phyloP scores from a whole-genome alignment of 345 rosid genomes.

The Anacardium occidentale region DNA sequence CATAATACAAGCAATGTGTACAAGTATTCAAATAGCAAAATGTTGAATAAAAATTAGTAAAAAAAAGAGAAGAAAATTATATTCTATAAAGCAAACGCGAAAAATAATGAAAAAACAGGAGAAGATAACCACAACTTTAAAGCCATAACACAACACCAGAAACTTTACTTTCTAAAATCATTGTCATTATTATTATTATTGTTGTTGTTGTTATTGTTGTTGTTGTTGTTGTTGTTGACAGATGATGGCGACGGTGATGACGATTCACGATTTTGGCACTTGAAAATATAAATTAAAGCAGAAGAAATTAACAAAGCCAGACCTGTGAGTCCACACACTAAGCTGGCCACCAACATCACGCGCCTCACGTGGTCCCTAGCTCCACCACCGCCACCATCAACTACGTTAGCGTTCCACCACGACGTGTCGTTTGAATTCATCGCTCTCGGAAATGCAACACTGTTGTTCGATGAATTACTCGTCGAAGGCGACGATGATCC shows the following conservation, averaged over 20 bases:
- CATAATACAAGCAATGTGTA: too few relatives aligned
- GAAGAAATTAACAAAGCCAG: slow-evolving; percentile 48
- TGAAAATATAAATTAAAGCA: slow-evolving; percentile 39
- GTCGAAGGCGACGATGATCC: slow-evolving; percentile 24
- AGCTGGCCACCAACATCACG: slow-evolving; percentile 62
- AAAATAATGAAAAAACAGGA: too few relatives aligned
- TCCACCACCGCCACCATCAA: slow-evolving; percentile 10
- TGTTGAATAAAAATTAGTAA: too few relatives aligned
- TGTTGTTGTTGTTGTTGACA: neutral
- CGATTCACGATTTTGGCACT: slow-evolving; percentile 19
- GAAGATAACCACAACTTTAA: neutral
- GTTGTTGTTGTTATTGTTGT: too few relatives aligned
- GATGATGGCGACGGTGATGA: neutral
- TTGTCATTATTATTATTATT: too few relatives aligned
- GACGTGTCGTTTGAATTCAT: slow-evolving; percentile 38
- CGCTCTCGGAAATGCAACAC: slow-evolving; percentile 46
- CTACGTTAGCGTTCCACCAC: slow-evolving; percentile 32
- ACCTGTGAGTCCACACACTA: slow-evolving; percentile 65
- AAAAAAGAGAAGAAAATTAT: too few relatives aligned
- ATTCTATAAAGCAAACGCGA: neutral
- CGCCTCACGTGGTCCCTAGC: slow-evolving; percentile 45
- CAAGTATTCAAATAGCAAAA: too few relatives aligned
- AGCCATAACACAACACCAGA: neutral
- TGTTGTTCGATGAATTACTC: slow-evolving; percentile 5
- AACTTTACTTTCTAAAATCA: neutral